Evolutionary conservation across 2,329 filamentous ascomycete genomes (phyloP), one percentile per base, ranked within the genome.

Genomic region (Ceratocystiopsis sp.): DNA sequence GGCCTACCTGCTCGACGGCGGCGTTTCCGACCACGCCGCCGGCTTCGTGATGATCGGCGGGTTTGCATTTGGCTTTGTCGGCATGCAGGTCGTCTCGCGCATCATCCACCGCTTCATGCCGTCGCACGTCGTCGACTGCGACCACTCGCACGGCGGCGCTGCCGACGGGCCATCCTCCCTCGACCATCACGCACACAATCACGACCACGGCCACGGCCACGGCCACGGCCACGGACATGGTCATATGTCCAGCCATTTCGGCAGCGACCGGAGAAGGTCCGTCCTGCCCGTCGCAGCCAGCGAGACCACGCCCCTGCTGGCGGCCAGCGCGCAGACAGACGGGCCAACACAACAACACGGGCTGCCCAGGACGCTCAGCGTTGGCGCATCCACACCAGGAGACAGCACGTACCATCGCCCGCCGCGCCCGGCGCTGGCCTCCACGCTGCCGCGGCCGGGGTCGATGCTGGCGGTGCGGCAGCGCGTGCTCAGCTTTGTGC

Each of bases 91-190:
- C 40, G 57, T 87, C 19, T 87, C 83, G 10, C 71, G 80, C 41
- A 57, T 85, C 21, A 63, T 87, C 44, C 84, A 91, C 54, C 72
- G 70, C 34, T 75, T 77, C 51, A 77, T 87, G 55, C 83, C 84
- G 8, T 83, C 82, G 16, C 80, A 85, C 51, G 78, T 86, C 6
- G 81, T 87, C 43, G 80, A 84, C 55, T 91, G 84, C 59, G 80
- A 84, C 49, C 81, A 86, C 54, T 73, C 68, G 38, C 81, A 87
- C 53, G 68, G 73, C 13, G 77, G 77, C 17, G 61, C 68, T n/a
- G n/a, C n/a, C n/a, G n/a, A n/a, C n/a, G n/a, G n/a, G n/a, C n/a
- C n/a, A n/a, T n/a, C n/a, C n/a, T n/a, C n/a, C n/a, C n/a, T n/a
- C n/a, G n/a, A n/a, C 46, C 10, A 21, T 45, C 10, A 45, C 35